A percentile compares a stretch with the other conserved stretches of the same genome.
These are phyloP conservation scores for Phytophthora megakarya DNA, from an alignment of 352 stramenopile genomes.

Conservation along the genomic window DNA sequence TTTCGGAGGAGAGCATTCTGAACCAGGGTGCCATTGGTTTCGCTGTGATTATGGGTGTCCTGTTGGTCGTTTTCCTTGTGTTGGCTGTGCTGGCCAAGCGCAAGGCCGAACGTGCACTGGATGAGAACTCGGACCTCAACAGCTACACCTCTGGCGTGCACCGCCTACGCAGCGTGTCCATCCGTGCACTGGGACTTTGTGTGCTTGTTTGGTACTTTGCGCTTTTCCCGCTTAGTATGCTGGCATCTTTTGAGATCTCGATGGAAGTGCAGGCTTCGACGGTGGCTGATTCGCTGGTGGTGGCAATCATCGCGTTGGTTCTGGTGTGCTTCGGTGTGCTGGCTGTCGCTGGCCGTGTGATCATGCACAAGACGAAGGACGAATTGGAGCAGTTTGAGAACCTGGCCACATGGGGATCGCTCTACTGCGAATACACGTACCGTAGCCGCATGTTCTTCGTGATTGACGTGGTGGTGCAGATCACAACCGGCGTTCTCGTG, in stretches of 20 bases:
- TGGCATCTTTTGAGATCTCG: conserved; percentile 68
- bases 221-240: conserved; percentile 65
- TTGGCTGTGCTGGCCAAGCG: conserved; percentile 58
- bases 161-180: conserved; percentile 59
- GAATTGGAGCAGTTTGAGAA: conserved; percentile 64
- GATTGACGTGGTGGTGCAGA: conserved; percentile 56
- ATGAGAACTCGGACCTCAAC: conserved; percentile 44
- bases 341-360: conserved; percentile 52
- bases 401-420: conserved; percentile 60
- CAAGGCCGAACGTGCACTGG: conserved; percentile 48
- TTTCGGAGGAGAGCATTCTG: conserved; percentile 54
- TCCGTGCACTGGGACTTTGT: conserved; percentile 60
- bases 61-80: conserved; percentile 55
- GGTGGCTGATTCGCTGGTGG: conserved; percentile 33
- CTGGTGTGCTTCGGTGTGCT: conserved; percentile 56
- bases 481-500: conserved; percentile 58
- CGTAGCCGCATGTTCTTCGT: conserved; percentile 71
- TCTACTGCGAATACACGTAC: conserved; percentile 72
- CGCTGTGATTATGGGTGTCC: conserved; percentile 47
- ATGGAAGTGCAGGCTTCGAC: conserved; percentile 58
- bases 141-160: conserved; percentile 50
- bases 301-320: conserved; percentile 52
- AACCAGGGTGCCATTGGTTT: conserved; percentile 45
- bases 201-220: conserved; percentile 70
- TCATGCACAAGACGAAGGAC: conserved; percentile 60